Evolutionary conservation across 164 flowering plant species (phyloP).

Genomic region (Aristolochia californica): DNA sequence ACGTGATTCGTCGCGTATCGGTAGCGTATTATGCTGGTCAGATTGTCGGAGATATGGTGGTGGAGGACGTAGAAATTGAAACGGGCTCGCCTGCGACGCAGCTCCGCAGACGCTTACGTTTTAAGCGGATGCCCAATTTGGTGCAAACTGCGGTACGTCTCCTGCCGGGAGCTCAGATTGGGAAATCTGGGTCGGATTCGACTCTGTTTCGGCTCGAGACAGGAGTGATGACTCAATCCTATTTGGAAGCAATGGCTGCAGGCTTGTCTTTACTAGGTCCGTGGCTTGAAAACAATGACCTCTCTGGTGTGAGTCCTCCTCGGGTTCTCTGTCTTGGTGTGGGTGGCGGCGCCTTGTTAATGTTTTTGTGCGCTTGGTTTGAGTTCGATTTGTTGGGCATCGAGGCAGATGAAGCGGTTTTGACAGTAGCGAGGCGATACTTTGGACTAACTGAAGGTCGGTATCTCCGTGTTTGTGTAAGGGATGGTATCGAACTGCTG

Average conservation of each 20-base stretch:
- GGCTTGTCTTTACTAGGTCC: slow-evolving; percentile 38
- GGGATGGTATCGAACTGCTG: slow-evolving; percentile 53
- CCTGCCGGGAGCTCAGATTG: slow-evolving; percentile 12
- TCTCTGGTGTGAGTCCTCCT: slow-evolving; percentile 30
- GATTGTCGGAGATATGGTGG: slow-evolving; percentile 65
- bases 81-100: background rate
- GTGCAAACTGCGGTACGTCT: slow-evolving; percentile 63
- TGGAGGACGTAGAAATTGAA: slow-evolving; percentile 65
- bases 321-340: slow-evolving; percentile 71
- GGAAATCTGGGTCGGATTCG: slow-evolving; percentile 14
- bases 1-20: slow-evolving; percentile 30
- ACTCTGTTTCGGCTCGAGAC: slow-evolving; percentile 30
- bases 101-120: slow-evolving; percentile 76
- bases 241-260: slow-evolving; percentile 81
- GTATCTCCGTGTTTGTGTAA: slow-evolving; percentile 28
- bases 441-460: slow-evolving; percentile 57
- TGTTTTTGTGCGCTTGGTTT: slow-evolving; percentile 38
- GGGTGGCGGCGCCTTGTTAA: slow-evolving; percentile 80
- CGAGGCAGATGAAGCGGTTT: slow-evolving; percentile 58
- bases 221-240: slow-evolving; percentile 55
- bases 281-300: slow-evolving; percentile 24
- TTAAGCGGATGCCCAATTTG: slow-evolving; percentile 87
- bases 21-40: slow-evolving; percentile 39
- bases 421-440: slow-evolving; percentile 39
- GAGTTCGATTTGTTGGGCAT: slow-evolving; percentile 66